A percentile compares a stretch with the other conserved stretches of the same genome.
These are phyloP conservation scores for Eimeria acervulina DNA, from an alignment of 169 alveolate species.

Conservation along the genomic window DNA sequence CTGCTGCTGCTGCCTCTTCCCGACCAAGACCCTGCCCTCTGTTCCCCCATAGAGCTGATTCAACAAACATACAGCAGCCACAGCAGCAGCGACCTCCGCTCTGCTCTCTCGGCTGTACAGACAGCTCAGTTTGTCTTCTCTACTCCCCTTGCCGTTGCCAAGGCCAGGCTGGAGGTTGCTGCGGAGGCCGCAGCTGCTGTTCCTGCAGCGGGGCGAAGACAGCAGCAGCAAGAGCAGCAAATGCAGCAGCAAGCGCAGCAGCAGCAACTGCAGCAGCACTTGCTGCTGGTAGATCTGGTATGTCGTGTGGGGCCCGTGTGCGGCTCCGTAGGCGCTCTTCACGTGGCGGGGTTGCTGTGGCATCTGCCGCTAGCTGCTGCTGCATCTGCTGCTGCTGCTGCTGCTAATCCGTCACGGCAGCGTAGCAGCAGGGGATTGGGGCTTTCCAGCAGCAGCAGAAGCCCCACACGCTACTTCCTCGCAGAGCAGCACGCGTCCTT, in stretches of 20 bases:
- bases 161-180: constrained; percentile 63
- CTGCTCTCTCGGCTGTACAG: constrained; percentile 74
- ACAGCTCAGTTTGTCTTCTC: constrained; percentile 68
- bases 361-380: constrained; percentile 61
- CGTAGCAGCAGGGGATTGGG: not conserved
- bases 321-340: constrained; percentile 61
- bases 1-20: constrained; percentile 73
- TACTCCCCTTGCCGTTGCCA: constrained; percentile 55
- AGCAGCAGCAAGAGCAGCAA: constrained; percentile 30
- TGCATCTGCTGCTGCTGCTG: constrained; percentile 30
- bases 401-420: constrained; percentile 30
- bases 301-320: constrained; percentile 73
- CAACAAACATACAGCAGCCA: constrained; percentile 69
- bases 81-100: constrained; percentile 73
- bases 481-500: constrained; percentile 36
- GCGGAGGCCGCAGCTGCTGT: constrained; percentile 49
- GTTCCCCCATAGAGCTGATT: constrained; percentile 64
- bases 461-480: constrained; percentile 31
- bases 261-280: constrained; percentile 46
- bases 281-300: constrained; percentile 62
- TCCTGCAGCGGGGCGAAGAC: not conserved
- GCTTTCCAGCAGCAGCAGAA: constrained; percentile 19
- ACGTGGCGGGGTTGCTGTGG: constrained; percentile 69
- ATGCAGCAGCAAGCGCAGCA: constrained; percentile 3
- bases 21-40: constrained; percentile 53